phyloP scores from a whole-genome alignment of 2,329 filamentous ascomycete species.

The Fusarium incarnatum region DNA sequence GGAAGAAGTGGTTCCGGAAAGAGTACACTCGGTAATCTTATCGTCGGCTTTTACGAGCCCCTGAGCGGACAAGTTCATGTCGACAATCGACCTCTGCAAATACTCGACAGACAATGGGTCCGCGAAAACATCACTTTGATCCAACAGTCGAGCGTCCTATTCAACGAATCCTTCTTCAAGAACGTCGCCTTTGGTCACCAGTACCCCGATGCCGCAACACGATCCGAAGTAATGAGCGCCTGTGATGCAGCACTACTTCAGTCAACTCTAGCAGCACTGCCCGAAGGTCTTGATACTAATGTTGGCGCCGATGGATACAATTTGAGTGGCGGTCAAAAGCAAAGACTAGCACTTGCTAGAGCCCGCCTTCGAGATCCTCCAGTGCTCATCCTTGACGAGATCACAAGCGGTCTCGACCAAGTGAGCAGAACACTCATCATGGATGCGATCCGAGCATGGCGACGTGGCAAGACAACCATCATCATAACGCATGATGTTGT shows the following conservation, averaged over 20 bases:
- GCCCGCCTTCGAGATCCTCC: slow-evolving; percentile 81
- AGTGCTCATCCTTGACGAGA: slow-evolving; percentile 87
- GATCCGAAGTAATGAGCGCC: slow-evolving; percentile 69
- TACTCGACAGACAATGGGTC: slow-evolving; percentile 76
- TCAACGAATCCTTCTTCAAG: slow-evolving; percentile 80
- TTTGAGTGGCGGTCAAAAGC: slow-evolving; percentile 87
- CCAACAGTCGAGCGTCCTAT: slow-evolving; percentile 84
- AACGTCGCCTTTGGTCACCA: slow-evolving; percentile 81
- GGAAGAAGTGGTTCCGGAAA: slow-evolving; percentile 93
- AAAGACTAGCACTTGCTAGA: slow-evolving; percentile 83
- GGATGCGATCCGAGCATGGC: slow-evolving; percentile 80
- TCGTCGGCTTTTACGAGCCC: slow-evolving; percentile 81
- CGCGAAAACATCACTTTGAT: slow-evolving; percentile 82
- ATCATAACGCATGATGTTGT: slow-evolving; percentile 91
- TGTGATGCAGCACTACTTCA: slow-evolving; percentile 77
- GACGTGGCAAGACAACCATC: slow-evolving; percentile 85
- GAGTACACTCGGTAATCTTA: slow-evolving; percentile 84
- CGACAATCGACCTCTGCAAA: slow-evolving; percentile 72
- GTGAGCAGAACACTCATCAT: slow-evolving; percentile 75
- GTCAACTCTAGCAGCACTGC: slow-evolving; percentile 73
- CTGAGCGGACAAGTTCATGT: slow-evolving; percentile 73
- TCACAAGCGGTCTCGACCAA: slow-evolving; percentile 87
- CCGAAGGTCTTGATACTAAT: slow-evolving; percentile 76
- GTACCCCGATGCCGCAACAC: slow-evolving; percentile 60
- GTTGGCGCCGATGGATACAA: slow-evolving; percentile 76